Percentiles rank a stretch among this genome's conserved stretches.
phyloP scores from a whole-genome alignment of 148 eudicot genomes.

The Oxyria digyna region DNA sequence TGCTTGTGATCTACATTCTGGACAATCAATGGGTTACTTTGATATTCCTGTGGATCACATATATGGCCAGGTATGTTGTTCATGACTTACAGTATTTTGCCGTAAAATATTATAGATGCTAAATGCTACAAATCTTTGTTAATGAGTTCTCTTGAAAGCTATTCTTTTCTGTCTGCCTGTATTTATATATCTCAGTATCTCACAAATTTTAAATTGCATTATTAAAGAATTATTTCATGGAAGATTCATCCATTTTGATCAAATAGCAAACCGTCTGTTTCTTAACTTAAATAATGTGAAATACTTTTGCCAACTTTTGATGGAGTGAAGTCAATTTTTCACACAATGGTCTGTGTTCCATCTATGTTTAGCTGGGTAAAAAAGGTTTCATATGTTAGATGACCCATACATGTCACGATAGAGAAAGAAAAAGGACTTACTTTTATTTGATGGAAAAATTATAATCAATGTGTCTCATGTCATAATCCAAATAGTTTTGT shows the following conservation, averaged over 20 bases:
- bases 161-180: neutral
- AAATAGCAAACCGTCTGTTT: neutral
- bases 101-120: neutral
- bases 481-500: too few relatives aligned
- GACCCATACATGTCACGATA: neutral
- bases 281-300: neutral
- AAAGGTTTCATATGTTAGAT: neutral
- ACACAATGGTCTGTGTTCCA: neutral
- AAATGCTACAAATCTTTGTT: neutral
- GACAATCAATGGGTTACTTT: constrained; percentile 70
- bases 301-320: neutral
- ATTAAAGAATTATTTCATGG: neutral
- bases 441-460: neutral
- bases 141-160: neutral
- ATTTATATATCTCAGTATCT: neutral
- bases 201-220: neutral
- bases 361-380: neutral
- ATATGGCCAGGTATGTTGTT: constrained; percentile 35
- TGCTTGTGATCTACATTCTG: constrained; percentile 62
- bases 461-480: too few relatives aligned
- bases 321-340: neutral
- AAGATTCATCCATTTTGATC: neutral
- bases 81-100: neutral
- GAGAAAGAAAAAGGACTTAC: neutral
- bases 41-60: constrained; percentile 68